These are phyloP conservation scores for Plasmopara muralis DNA, from an alignment of 352 stramenopile species.

Conservation along the genomic window DNA sequence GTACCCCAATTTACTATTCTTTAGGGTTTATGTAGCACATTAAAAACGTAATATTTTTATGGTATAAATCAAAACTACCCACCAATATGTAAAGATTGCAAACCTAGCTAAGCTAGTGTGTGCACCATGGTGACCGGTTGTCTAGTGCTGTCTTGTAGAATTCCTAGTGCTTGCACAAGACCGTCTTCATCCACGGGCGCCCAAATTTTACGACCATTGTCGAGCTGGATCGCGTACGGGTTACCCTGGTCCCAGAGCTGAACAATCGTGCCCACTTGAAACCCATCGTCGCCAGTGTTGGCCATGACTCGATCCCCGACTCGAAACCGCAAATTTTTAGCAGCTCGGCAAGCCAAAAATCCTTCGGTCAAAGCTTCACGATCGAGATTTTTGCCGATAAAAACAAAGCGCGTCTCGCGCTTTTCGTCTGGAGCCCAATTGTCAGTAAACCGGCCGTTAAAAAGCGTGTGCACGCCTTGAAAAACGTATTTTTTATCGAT, in stretches of 20 bases:
- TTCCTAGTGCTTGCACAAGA: conserved; percentile 24
- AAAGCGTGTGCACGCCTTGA: conserved; percentile 95
- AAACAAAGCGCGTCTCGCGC: conserved; percentile 90
- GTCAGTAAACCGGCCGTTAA: conserved; percentile 86
- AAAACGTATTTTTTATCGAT: conserved; percentile 93
- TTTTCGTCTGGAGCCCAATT: conserved; percentile 78
- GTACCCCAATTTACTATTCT: too few species aligned
- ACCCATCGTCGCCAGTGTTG: conserved; percentile 29
- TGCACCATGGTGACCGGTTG: conserved; percentile 20
- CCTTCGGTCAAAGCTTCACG: conserved; percentile 40
- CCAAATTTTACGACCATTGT: conserved; percentile 36
- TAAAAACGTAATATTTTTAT: too few species aligned
- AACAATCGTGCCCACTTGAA: conserved; percentile 29
- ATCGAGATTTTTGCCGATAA: conserved; percentile 90
- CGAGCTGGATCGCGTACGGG: conserved; percentile 39
- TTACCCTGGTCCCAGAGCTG: conserved; percentile 50
- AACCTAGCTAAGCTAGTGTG: conserved; percentile 14
- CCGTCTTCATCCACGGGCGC: conserved; percentile 33
- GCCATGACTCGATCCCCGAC: conserved; percentile 39
- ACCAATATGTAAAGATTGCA: neutral
- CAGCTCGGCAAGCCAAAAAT: conserved; percentile 38
- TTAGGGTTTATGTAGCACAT: too few species aligned
- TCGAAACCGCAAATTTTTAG: conserved; percentile 29
- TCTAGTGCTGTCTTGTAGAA: conserved; percentile 6
- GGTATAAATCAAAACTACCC: too few species aligned